Evolutionary conservation across 495 filamentous ascomycete species (phyloP), one percentile per base, ranked within the genome.

Genomic region (Aspergillus hancockii): DNA sequence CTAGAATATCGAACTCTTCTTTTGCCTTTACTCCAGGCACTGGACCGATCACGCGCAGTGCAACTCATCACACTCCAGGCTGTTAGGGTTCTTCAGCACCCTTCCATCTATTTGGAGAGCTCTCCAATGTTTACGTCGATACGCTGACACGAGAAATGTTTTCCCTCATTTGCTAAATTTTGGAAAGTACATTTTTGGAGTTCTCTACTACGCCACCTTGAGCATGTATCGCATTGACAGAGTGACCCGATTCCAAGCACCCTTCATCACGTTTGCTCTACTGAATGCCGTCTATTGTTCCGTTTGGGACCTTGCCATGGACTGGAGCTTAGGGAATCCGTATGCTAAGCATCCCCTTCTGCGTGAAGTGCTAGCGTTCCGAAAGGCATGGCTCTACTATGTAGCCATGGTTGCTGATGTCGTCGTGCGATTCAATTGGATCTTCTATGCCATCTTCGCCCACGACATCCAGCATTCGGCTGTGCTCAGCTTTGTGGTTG

Each of bases 281-380:
- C 73, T 96, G 61, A 98, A 97, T 69, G 81, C 86, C 23, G 75
- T 93, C 14, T 97, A 97, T 68, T 87, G 81, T 68, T 90, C 87
- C 1, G 80, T 96, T n/a, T 98, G 94, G 94, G 94, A 98, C 64
- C 66, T 98, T n/a, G 84, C 88, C 57, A 96, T 97, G 90, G 94
- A 98, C 73, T 98, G 93, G 87, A 92, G 82, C 77, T 78, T 97
- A 16, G 81, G 90, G 9, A 91, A 96, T 62, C 83, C 88, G 0
- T 85, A 90, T 51, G 82, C 90, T 3, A 76, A 80, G 38, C 79
- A 88, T 54, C 81, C 78, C 0, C 85, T 92, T 52, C 82, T 98
- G 18, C 86, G 94, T n/a, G 81, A 90, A 41, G 84, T 85, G n/a
- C 81, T 92, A 0, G 91, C 87, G 0, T 89, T 90, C 70, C 92